These are phyloP conservation scores for Asterochloris erici DNA, from an alignment of 139 green algal genomes.

Conservation along the genomic window DNA sequence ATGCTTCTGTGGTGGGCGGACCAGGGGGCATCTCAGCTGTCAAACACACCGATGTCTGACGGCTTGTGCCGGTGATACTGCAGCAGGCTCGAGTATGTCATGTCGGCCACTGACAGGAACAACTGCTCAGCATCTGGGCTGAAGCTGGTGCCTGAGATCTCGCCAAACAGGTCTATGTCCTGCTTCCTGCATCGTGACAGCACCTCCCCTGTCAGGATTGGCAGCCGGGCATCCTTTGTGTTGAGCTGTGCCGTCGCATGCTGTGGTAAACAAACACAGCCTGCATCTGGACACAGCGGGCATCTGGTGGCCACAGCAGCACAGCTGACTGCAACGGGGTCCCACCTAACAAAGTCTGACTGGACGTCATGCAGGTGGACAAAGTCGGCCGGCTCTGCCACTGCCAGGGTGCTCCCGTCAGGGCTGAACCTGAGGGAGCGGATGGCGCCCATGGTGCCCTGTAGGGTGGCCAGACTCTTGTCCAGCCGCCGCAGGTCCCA, in stretches of 20 bases:
- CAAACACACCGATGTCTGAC: not conserved
- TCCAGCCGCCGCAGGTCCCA: conserved; percentile 70
- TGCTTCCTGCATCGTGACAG: conserved; percentile 17
- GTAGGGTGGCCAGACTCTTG: conserved; percentile 47
- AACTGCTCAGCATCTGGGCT: conserved; percentile 32
- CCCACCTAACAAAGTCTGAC: conserved; percentile 6
- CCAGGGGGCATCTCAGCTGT: not conserved
- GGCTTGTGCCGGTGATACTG: conserved; percentile 18
- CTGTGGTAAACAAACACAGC: not conserved
- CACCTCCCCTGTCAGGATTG: not conserved
- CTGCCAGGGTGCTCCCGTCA: conserved; percentile 74
- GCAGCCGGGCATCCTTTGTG: not conserved
- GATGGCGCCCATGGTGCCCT: conserved; percentile 59
- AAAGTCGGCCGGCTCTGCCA: conserved; percentile 90
- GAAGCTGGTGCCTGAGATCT: conserved; percentile 46
- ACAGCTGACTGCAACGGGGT: not conserved
- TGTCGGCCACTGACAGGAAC: conserved; percentile 28
- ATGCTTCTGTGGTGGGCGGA: not conserved
- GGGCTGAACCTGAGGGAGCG: conserved; percentile 68
- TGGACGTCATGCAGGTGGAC: conserved; percentile 84
- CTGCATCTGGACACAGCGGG: not conserved
- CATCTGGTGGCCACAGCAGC: not conserved
- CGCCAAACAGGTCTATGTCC: conserved; percentile 52
- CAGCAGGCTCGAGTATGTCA: conserved; percentile 28
- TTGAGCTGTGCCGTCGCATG: too few relatives aligned